Evolutionary conservation across 257 asterid species (phyloP).

Genomic region (Primulina tabacum): DNA sequence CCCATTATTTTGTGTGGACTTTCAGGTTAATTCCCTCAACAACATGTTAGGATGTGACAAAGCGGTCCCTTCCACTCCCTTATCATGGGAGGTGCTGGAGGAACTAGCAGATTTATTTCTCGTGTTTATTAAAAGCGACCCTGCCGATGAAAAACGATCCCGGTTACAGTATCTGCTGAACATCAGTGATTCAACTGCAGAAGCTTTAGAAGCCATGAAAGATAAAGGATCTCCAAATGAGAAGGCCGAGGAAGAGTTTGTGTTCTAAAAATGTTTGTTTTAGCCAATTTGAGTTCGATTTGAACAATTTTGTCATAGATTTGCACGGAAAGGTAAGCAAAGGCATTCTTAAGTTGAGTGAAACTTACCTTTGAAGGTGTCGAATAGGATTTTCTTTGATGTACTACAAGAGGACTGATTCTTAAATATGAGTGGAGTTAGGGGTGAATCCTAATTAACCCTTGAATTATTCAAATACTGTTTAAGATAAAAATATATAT

Average conservation of each 20-base stretch:
- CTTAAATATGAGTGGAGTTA: too few species aligned
- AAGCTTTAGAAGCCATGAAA: conserved; percentile 49
- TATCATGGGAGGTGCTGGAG: conserved; percentile 83
- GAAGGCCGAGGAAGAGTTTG: conserved; percentile 67
- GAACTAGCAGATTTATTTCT: conserved; percentile 74
- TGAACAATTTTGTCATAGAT: neutral
- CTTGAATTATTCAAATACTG: too few species aligned
- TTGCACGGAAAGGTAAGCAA: neutral
- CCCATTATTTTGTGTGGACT: conserved; percentile 7
- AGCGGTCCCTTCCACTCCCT: conserved; percentile 76
- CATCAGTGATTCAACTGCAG: conserved; percentile 74
- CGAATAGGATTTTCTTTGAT: neutral
- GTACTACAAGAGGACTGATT: too few species aligned
- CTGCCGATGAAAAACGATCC: conserved; percentile 56
- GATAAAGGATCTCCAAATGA: conserved; percentile 44
- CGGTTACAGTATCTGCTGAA: conserved; percentile 76
- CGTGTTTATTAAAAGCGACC: conserved; percentile 54
- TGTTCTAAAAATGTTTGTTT: conserved; percentile 34
- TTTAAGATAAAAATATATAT: too few species aligned
- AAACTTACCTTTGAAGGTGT: neutral
- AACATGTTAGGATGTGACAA: conserved; percentile 91
- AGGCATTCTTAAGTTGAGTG: neutral
- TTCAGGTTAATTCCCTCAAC: conserved; percentile 82
- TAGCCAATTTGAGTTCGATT: neutral
- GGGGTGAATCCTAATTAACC: too few species aligned